Percentiles rank a stretch among this genome's conserved stretches.
Conservation (phyloP, 75 land plant genomes). For the Isoetes taiwanensis region DNA sequence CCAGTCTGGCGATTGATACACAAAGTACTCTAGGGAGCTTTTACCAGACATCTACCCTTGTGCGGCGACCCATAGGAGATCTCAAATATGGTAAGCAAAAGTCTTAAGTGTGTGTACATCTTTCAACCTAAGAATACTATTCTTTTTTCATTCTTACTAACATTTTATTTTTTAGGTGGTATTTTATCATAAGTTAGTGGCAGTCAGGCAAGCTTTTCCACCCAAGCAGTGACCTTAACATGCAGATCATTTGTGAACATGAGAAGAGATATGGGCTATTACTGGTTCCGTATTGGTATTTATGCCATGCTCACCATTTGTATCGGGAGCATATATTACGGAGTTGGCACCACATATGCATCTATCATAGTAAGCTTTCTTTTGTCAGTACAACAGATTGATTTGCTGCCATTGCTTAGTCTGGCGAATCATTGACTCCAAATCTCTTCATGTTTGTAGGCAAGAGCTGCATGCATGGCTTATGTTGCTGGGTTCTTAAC, state of each 20-base stretch:
- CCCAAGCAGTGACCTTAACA: background rate
- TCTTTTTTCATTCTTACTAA: too few relatives aligned
- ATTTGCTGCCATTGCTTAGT: background rate
- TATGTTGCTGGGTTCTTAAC: background rate
- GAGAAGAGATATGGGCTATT: background rate
- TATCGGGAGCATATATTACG: background rate
- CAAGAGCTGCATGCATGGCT: constrained; percentile 5
- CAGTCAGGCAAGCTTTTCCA: constrained; percentile 6
- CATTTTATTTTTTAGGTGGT: too few relatives aligned
- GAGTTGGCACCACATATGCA: background rate
- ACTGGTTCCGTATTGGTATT: background rate
- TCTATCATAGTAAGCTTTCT: constrained; percentile 1
- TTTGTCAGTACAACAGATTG: background rate
- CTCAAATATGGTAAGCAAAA: too few relatives aligned
- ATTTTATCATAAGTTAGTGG: too few relatives aligned
- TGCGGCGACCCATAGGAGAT: too few relatives aligned
- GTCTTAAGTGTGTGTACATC: too few relatives aligned
- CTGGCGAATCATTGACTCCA: background rate
- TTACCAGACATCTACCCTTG: too few relatives aligned
- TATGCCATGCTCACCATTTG: constrained; percentile 1
- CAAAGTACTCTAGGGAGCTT: too few relatives aligned
- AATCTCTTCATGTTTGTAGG: background rate
- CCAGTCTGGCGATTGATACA: too few relatives aligned
- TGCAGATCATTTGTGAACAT: constrained; percentile 2
- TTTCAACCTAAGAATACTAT: too few relatives aligned